Conservation (phyloP, 805 yeast species). For the Ogataea nakhonphanomensis region DNA sequence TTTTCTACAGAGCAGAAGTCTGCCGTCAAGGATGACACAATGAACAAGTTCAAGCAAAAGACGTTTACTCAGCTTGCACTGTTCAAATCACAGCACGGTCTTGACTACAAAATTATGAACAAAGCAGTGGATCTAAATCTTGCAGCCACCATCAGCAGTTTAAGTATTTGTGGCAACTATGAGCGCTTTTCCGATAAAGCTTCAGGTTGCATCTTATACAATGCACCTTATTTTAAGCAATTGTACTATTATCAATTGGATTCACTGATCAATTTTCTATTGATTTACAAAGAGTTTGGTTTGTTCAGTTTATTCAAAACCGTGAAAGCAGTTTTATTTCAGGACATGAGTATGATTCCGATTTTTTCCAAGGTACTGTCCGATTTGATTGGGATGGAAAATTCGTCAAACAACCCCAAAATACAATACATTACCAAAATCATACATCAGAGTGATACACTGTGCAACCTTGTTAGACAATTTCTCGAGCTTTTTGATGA, state of each 20-base stretch:
- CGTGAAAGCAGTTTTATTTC: constrained; percentile 29
- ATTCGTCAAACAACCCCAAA: constrained; percentile 11
- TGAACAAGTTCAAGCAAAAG: constrained; percentile 23
- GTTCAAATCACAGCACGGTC: constrained; percentile 25
- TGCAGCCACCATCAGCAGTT: constrained; percentile 20
- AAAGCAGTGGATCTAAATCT: constrained; percentile 24
- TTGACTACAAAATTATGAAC: constrained; percentile 27
- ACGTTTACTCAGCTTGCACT: constrained; percentile 26
- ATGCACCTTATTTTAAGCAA: constrained; percentile 7
- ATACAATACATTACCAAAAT: constrained; percentile 17
- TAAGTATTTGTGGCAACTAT: constrained; percentile 22
- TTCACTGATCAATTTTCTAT: constrained; percentile 17
- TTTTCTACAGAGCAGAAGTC: constrained; percentile 18
- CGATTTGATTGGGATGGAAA: constrained; percentile 17
- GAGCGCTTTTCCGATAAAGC: constrained; percentile 10
- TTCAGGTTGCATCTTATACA: constrained; percentile 9
- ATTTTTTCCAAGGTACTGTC: constrained; percentile 24
- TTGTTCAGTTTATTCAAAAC: constrained; percentile 40
- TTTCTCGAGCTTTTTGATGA: constrained; percentile 34
- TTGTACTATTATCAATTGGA: constrained; percentile 20
- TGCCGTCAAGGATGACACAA: constrained; percentile 9
- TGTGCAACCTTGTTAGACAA: constrained; percentile 31
- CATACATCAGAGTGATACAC: constrained; percentile 24
- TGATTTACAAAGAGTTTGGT: constrained; percentile 36
- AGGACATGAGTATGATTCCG: constrained; percentile 32